Conservation (phyloP, 495 filamentous ascomycete species). For the Zalerion maritima region DNA sequence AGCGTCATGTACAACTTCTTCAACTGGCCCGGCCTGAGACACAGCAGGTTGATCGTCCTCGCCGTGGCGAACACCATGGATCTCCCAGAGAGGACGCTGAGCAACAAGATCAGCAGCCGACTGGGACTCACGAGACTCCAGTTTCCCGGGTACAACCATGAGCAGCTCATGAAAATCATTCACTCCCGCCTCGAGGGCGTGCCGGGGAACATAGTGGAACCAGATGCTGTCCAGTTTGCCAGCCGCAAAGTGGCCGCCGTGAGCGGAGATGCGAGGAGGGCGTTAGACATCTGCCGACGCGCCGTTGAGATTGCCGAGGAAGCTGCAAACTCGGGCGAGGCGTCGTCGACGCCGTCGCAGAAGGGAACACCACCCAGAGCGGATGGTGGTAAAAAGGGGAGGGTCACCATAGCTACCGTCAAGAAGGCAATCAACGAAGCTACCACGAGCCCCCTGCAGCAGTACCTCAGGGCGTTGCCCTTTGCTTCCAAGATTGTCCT, state of each 20-base stretch:
- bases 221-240: slow-evolving; percentile 93
- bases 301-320: slow-evolving; percentile 93
- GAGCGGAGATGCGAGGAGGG: slow-evolving; percentile 81
- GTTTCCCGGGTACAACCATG: slow-evolving; percentile 93
- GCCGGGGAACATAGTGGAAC: slow-evolving; percentile 75
- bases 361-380: slow-evolving; percentile 14
- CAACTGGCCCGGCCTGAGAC: slow-evolving; percentile 92
- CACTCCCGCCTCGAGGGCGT: slow-evolving; percentile 76
- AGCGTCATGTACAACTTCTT: slow-evolving; percentile 99
- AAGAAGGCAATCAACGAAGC: slow-evolving; percentile 91
- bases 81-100: slow-evolving; percentile 86
- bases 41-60: slow-evolving; percentile 85
- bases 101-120: slow-evolving; percentile 93
- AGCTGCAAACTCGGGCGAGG: slow-evolving; percentile 29
- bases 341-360: slow-evolving; percentile 25
- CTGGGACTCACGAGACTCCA: slow-evolving; percentile 84
- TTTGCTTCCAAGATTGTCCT: slow-evolving; percentile 74
- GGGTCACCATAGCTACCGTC: slow-evolving; percentile 82
- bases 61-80: slow-evolving; percentile 99
- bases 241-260: slow-evolving; percentile 94
- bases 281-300: slow-evolving; percentile 87
- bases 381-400: slow-evolving; percentile 10
- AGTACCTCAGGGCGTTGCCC: slow-evolving; percentile 67
- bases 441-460: slow-evolving; percentile 80
- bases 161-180: slow-evolving; percentile 96